A percentile compares a stretch with the other conserved stretches of the same genome.
phyloP scores from a whole-genome alignment of 208 protist genomes.

The Acanthamoeba triangularis region DNA sequence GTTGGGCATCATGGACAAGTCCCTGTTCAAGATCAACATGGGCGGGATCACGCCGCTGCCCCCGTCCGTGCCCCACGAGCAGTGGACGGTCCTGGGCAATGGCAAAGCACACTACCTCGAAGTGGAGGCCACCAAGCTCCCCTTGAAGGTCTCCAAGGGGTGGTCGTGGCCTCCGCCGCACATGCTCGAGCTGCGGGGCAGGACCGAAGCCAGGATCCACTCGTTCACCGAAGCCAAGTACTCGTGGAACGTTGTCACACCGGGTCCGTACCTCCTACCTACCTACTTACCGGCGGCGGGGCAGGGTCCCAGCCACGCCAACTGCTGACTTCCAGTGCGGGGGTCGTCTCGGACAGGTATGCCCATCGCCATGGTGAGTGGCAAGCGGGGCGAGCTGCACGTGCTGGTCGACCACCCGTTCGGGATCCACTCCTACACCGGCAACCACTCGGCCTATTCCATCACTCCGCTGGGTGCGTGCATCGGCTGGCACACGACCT shows the following conservation, averaged over 20 bases:
- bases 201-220: constrained; percentile 67
- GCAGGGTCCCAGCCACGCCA: not conserved
- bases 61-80: constrained; percentile 37
- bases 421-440: constrained; percentile 66
- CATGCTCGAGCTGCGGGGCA: not conserved
- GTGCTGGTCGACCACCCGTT: constrained; percentile 76
- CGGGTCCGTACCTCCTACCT: constrained; percentile 21
- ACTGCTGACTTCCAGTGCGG: not conserved
- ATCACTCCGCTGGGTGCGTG: constrained; percentile 46
- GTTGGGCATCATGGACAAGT: constrained; percentile 29
- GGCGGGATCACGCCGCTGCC: not conserved
- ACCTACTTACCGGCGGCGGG: not conserved
- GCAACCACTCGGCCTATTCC: constrained; percentile 8
- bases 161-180: constrained; percentile 56
- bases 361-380: constrained; percentile 6
- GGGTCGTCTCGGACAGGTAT: constrained; percentile 40
- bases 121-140: constrained; percentile 17
- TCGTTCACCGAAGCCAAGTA: constrained; percentile 78
- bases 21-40: constrained; percentile 8
- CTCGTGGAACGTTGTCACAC: constrained; percentile 60
- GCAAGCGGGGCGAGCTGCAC: constrained; percentile 17
- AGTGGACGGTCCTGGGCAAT: not conserved
- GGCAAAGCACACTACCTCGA: not conserved
- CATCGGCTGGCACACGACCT: too few species aligned
- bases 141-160: constrained; percentile 38